A percentile compares a stretch with the other conserved stretches of the same genome.
Conservation (phyloP, 2,329 filamentous ascomycete genomes). For the Diplodia seriata region DNA sequence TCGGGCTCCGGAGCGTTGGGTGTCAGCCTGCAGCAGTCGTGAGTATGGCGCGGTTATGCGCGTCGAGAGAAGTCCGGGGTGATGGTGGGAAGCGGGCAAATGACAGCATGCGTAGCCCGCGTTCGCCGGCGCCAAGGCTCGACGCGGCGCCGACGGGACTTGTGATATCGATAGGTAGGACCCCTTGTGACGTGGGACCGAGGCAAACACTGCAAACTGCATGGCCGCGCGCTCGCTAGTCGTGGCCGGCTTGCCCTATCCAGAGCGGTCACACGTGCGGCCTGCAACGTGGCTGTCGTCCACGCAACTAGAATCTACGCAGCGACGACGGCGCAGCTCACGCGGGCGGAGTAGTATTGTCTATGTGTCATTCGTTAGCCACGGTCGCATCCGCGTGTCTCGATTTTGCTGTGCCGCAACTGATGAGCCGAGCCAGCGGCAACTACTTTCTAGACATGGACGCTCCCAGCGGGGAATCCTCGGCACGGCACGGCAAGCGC, state of each 20-base stretch:
- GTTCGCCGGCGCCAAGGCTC: slow-evolving; percentile 24
- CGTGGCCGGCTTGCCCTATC: slow-evolving; percentile 19
- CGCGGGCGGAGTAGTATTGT: background rate
- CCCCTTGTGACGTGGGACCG: slow-evolving; percentile 22
- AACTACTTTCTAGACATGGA: background rate
- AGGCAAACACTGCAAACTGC: slow-evolving; percentile 25
- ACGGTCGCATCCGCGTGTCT: background rate
- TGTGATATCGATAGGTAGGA: slow-evolving; percentile 28
- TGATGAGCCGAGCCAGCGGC: background rate
- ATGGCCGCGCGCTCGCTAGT: background rate
- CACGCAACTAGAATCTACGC: background rate
- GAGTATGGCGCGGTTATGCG: slow-evolving; percentile 15
- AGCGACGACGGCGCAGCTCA: background rate
- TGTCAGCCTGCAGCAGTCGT: slow-evolving; percentile 22
- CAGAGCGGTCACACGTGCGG: slow-evolving; percentile 16
- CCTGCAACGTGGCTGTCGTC: background rate
- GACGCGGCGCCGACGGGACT: slow-evolving; percentile 18
- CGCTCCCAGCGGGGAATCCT: background rate
- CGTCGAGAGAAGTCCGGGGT: slow-evolving; percentile 25
- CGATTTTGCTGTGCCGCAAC: background rate
- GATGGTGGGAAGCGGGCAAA: slow-evolving; percentile 29
- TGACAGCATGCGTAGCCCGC: slow-evolving; percentile 27
- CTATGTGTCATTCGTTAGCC: no score
- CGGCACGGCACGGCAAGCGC: slow-evolving; percentile 7
- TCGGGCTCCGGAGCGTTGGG: background rate